Evolutionary conservation across 768 basidiomycete species (phyloP).

Genomic region (Termitomyces sp.): DNA sequence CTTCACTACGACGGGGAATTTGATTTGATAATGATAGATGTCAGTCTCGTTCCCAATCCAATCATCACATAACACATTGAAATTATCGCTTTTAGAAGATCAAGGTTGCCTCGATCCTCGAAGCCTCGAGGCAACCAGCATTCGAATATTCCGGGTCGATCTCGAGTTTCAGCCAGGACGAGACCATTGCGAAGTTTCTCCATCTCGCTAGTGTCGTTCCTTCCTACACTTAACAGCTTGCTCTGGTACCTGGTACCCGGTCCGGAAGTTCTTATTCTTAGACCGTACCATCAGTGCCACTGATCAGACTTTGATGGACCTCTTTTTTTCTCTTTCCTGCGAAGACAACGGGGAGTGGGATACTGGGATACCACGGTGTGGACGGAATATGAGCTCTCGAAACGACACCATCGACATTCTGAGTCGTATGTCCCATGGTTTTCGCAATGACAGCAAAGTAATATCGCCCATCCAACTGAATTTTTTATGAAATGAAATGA

Average conservation of each 20-base stretch:
- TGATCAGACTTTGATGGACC: conserved; percentile 5
- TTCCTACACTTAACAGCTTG: not conserved
- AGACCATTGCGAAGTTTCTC: not conserved
- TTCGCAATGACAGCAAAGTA: not conserved
- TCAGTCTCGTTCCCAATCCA: not conserved
- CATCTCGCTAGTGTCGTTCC: not conserved
- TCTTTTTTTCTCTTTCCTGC: not conserved
- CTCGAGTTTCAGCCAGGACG: not conserved
- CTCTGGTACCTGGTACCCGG: not conserved
- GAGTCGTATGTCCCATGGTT: not conserved
- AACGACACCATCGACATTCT: not conserved
- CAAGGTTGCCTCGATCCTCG: not conserved
- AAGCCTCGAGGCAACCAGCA: not conserved
- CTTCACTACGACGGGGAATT: not conserved
- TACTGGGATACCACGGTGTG: not conserved
- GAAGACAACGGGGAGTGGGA: conserved; percentile 16
- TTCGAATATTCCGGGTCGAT: not conserved
- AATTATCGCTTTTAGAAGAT: not conserved
- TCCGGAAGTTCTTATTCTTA: not conserved
- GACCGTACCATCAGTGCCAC: not conserved
- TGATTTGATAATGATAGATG: not conserved
- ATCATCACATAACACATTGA: not conserved
- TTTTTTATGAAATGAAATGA: not conserved
- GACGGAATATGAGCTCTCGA: not conserved
- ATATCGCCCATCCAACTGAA: not conserved